A percentile compares a stretch with the other conserved stretches of the same genome.
Evolutionary conservation across 2,329 filamentous ascomycete genomes (phyloP).

Genomic region (Diaporthe vexans): DNA sequence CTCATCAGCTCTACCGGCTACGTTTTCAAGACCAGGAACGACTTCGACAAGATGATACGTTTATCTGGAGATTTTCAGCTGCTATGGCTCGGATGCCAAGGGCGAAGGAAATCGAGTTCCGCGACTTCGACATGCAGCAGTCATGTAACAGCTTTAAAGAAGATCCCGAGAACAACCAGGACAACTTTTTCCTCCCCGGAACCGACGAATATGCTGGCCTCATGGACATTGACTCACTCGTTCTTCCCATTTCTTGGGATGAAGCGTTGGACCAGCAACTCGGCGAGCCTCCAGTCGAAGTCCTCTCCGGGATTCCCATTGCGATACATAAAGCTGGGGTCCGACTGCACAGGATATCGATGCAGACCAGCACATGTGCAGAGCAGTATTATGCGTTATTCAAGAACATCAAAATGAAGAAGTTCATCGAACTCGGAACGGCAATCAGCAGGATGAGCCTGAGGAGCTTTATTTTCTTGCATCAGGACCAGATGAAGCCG

Average conservation of each 20-base stretch:
- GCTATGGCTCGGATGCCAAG: constrained; percentile 37
- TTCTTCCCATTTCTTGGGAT: constrained; percentile 37
- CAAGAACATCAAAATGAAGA: not conserved
- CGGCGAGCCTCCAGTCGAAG: constrained; percentile 12
- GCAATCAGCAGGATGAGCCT: constrained; percentile 23
- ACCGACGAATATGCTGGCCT: constrained; percentile 17
- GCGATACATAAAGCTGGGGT: constrained; percentile 2
- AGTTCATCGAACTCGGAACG: not conserved
- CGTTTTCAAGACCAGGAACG: constrained; percentile 32
- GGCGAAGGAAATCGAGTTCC: constrained; percentile 30
- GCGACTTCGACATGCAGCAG: constrained; percentile 19
- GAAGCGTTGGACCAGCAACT: constrained; percentile 9
- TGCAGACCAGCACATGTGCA: constrained; percentile 25
- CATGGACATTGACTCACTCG: constrained; percentile 31
- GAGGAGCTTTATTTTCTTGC: constrained; percentile 35
- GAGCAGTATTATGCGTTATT: constrained; percentile 33
- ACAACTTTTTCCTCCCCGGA: not conserved
- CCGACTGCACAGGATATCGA: constrained; percentile 32
- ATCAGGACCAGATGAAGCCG: not conserved
- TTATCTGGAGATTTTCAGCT: constrained; percentile 27
- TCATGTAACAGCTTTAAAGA: not conserved
- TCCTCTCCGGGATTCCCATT: constrained; percentile 24
- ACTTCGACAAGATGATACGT: constrained; percentile 13
- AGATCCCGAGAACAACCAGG: not conserved
- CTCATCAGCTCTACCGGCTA: constrained; percentile 33